phyloP scores from a whole-genome alignment of 352 stramenopile genomes.

The Achlya hypogyna region DNA sequence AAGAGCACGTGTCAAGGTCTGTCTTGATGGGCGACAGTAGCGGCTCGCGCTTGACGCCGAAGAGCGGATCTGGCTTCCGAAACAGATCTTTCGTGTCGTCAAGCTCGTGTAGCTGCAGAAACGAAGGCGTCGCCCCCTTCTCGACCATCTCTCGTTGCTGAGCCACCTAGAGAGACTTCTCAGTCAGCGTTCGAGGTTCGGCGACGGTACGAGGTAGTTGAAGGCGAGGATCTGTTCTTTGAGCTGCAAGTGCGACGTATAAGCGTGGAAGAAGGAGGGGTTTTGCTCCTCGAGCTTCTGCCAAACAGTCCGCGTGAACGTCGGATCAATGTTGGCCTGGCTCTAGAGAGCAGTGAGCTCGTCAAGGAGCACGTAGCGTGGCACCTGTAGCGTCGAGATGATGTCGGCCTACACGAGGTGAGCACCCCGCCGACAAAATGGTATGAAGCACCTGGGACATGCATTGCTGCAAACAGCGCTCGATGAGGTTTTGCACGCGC shows the following conservation, averaged over 20 bases:
- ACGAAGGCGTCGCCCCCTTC: not conserved
- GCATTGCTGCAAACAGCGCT: slow-evolving; percentile 85
- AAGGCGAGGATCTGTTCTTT: slow-evolving; percentile 88
- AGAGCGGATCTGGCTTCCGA: not conserved
- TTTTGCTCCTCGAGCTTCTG: slow-evolving; percentile 90
- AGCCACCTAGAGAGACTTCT: not conserved
- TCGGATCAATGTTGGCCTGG: slow-evolving; percentile 75
- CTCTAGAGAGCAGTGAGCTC: slow-evolving; percentile 56
- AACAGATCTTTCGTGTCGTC: not conserved
- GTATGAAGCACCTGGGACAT: slow-evolving; percentile 64
- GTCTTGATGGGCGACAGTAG: slow-evolving; percentile 77
- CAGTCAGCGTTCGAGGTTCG: not conserved
- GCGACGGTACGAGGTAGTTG: slow-evolving; percentile 79
- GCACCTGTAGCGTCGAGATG: slow-evolving; percentile 29
- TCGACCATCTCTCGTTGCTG: slow-evolving; percentile 18
- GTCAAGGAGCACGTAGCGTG: slow-evolving; percentile 17
- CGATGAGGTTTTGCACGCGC: slow-evolving; percentile 83
- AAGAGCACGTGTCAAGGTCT: slow-evolving; percentile 74
- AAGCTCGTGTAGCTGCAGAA: not conserved
- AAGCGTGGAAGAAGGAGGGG: slow-evolving; percentile 80
- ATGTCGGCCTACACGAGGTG: slow-evolving; percentile 26
- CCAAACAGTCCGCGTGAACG: slow-evolving; percentile 82
- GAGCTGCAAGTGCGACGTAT: slow-evolving; percentile 73
- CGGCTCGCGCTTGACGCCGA: slow-evolving; percentile 18
- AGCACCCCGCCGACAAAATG: not conserved